phyloP scores from a whole-genome alignment of 352 stramenopile species.

The Phytopythium mirpurense region DNA sequence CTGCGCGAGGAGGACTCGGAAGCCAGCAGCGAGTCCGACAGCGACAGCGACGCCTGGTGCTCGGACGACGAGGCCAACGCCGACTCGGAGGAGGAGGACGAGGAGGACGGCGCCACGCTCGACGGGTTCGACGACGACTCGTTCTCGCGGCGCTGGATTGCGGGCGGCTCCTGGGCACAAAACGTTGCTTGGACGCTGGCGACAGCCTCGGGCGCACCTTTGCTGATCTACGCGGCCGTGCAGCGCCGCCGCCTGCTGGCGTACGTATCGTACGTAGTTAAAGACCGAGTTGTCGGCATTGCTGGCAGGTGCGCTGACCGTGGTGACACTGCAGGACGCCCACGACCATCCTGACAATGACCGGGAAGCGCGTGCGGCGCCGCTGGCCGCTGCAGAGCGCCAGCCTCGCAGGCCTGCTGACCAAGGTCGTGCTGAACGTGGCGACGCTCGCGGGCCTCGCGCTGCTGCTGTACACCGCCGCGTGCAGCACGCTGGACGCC shows the following conservation, averaged over 20 bases:
- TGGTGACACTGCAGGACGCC: neutral
- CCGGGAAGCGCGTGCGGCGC: slow-evolving; percentile 6
- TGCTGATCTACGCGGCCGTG: slow-evolving; percentile 42
- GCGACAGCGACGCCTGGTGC: slow-evolving; percentile 24
- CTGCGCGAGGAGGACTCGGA: slow-evolving; percentile 34
- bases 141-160: slow-evolving; percentile 23
- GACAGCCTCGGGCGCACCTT: slow-evolving; percentile 25
- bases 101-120: slow-evolving; percentile 16
- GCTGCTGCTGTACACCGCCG: slow-evolving; percentile 17
- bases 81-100: slow-evolving; percentile 13
- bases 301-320: neutral
- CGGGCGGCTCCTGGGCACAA: slow-evolving; percentile 27
- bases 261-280: slow-evolving; percentile 2
- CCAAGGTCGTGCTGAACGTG: slow-evolving; percentile 37
- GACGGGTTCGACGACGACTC: slow-evolving; percentile 11
- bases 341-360: slow-evolving; percentile 1
- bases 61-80: slow-evolving; percentile 18
- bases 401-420: slow-evolving; percentile 14
- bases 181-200: slow-evolving; percentile 59
- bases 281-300: no score
- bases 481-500: slow-evolving; percentile 16
- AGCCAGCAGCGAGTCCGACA: slow-evolving; percentile 12
- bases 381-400: slow-evolving; percentile 38
- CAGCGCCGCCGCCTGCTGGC: slow-evolving; percentile 1
- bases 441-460: slow-evolving; percentile 16